Evolutionary conservation across 495 filamentous ascomycete genomes (phyloP), one percentile per base, ranked within the genome.

Genomic region (Trichoderma orchidacearum): DNA sequence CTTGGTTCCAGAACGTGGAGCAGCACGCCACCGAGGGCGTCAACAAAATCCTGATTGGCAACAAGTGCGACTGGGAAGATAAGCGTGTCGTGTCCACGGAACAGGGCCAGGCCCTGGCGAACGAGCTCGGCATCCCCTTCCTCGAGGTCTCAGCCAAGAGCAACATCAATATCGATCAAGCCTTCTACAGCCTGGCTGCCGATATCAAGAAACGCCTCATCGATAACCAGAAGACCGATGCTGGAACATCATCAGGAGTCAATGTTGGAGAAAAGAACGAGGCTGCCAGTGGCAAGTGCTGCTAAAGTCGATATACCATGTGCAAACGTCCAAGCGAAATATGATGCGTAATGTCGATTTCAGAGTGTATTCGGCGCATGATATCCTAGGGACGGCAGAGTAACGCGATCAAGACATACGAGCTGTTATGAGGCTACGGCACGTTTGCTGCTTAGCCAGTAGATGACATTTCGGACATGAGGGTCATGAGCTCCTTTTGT

Each of bases 41-140:
- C 62, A 95, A 97, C 83, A 99, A 97, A 77, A 97, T 99, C 64
- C 84, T 99, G 52, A 96, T 99, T 58, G 93, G 93, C 63, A 99
- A 99, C 79, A 99, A 99, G 74, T 98, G 93, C 73, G 93, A 99
- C 74, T 97, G 94, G 94, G 92, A 97, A 72, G 93, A 99, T 72
- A 99, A 97, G 78, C 82, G 94, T 60, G 87, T 84, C 17, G 87
- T 99, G 18, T 89, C 89, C 27, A 95, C 86, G 50, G 90, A 97
- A 70, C 87, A 86, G 65, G 93, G 93, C 59, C 92, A 99, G 67
- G 82, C 86, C 61, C 80, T 99, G 32, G 93, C 93, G 27, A 87
- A 95, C 71, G 93, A 99, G 72, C 84, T 99, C 48, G 90, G 90
- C 61, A 96, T 99, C 59, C 93, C 94, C 5, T 99, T 99, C 75